phyloP scores from a whole-genome alignment of 2,329 filamentous ascomycete species.

The Aureobasidium sp. region DNA sequence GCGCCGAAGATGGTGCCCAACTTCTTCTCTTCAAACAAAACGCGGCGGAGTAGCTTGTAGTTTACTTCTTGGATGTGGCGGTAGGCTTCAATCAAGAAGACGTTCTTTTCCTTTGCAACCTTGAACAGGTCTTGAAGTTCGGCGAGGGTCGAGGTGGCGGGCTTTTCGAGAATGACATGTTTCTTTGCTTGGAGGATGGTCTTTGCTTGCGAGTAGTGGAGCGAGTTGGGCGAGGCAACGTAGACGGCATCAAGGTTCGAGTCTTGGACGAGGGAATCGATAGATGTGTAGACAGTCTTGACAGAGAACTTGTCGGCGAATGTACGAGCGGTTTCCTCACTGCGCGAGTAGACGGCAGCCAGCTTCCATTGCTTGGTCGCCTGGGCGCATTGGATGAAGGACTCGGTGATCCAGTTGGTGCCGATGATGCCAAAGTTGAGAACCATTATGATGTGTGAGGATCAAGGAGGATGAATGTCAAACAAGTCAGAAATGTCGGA shows the following conservation, averaged over 20 bases:
- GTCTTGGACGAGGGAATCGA: conserved; percentile 34
- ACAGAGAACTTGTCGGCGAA: conserved; percentile 38
- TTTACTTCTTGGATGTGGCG: conserved; percentile 45
- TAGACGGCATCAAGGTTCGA: conserved; percentile 38
- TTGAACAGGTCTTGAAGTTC: conserved; percentile 40
- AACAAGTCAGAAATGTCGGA: not conserved
- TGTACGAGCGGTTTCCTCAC: conserved; percentile 34
- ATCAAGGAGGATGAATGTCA: not conserved
- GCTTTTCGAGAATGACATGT: conserved; percentile 47
- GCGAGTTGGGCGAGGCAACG: conserved; percentile 44
- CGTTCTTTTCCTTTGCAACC: conserved; percentile 34
- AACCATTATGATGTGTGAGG: conserved; percentile 10
- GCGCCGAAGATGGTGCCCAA: conserved; percentile 40
- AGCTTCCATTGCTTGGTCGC: conserved; percentile 40
- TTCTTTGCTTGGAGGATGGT: conserved; percentile 37
- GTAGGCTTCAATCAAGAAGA: conserved; percentile 43
- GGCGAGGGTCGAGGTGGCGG: conserved; percentile 36
- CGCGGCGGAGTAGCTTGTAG: conserved; percentile 37
- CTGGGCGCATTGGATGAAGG: conserved; percentile 39
- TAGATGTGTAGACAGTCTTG: conserved; percentile 33
- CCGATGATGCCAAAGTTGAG: conserved; percentile 43
- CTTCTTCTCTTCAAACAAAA: conserved; percentile 29
- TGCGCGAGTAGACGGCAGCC: conserved; percentile 41
- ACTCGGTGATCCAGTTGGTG: conserved; percentile 45
- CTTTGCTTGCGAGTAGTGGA: conserved; percentile 42